Base-by-base conservation (phyloP, 202 grass and related monocot genomes). In the Carex arenaria region DNA sequence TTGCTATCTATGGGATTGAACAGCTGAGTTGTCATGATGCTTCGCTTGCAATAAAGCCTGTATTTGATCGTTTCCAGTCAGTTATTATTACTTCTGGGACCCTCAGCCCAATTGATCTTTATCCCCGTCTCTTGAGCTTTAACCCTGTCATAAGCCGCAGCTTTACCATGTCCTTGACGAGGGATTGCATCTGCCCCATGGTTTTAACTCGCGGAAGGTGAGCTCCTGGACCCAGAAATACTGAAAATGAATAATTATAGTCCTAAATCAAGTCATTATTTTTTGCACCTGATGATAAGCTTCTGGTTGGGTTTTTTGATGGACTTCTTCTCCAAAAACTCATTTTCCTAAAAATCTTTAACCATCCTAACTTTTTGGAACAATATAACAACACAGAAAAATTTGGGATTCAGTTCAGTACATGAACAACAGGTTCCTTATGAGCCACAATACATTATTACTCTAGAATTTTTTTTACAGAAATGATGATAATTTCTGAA, bases 1-100 rank as follows among this genome's bases (percentile, higher is more conserved):
- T 19, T 90, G 49, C 13, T 75, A 32, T 75, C 18, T 55, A 49
- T 75, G 13, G 49, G 23, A 55, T 75, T 75, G 77, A 84, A 80
- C 94, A 98, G 95, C 92, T 98, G 42, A 98, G 90, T 86, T 98
- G 92, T 81, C 95, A 98, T 85, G 95, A 98, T n/a, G 92, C 95
- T 81, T 95, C 95, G 26, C 89, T 98, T 20, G 89, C 95, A 66
- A 93, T 95, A 90, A 94, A 94, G 54, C 95, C 95, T 38, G 92
- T 98, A 53, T 98, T 98, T 17, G 89, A 95, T 80, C 90, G 95
- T 28, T 95, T 98, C 43, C 86, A 98, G 90, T 93, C 95, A 15
- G 95, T 95, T 0, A 83, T 98, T 60, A 98, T 95, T 72, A 98
- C 95, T 83, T 98, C 95, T 65, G 95, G 95, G 74, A 98, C 95